These are phyloP conservation scores for Lactifluus pinguis DNA, from an alignment of 768 basidiomycete species.

Conservation along the genomic window DNA sequence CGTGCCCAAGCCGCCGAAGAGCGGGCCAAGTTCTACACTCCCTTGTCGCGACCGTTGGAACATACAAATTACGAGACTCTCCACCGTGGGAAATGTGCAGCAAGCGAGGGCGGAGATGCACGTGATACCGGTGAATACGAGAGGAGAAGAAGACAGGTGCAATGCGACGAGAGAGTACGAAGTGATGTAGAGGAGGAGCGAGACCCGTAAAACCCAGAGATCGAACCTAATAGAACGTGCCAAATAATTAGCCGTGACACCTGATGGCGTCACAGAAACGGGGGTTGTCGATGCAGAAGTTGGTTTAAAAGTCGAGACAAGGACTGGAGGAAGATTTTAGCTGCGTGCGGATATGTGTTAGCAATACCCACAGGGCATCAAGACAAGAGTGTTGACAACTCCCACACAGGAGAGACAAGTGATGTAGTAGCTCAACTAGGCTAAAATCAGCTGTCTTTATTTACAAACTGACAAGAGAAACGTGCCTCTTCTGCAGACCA, in stretches of 20 bases:
- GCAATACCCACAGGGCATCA: conserved; percentile 53
- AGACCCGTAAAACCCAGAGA: conserved; percentile 49
- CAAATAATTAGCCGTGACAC: conserved; percentile 42
- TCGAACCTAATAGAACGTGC: conserved; percentile 63
- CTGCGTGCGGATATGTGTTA: conserved; percentile 5
- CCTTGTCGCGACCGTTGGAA: conserved; percentile 32
- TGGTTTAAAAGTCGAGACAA: conserved; percentile 54
- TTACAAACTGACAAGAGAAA: not conserved
- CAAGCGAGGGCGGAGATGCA: conserved; percentile 57
- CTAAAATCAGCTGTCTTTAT: not conserved
- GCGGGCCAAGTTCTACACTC: conserved; percentile 35
- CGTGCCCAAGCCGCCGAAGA: conserved; percentile 68
- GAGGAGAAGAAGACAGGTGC: conserved; percentile 34
- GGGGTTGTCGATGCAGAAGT: too few relatives aligned
- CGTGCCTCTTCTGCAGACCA: too few relatives aligned
- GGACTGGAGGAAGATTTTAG: conserved; percentile 39
- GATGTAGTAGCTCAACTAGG: conserved; percentile 64
- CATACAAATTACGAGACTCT: conserved; percentile 66
- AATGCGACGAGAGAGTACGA: conserved; percentile 56
- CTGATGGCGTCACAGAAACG: conserved; percentile 19
- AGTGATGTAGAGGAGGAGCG: conserved; percentile 59
- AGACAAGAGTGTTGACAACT: conserved; percentile 53
- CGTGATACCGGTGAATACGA: conserved; percentile 49
- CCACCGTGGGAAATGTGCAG: conserved; percentile 57
- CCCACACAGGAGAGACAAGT: conserved; percentile 57